These are phyloP conservation scores for Pythium dissotocum DNA, from an alignment of 352 stramenopile genomes.

Conservation along the genomic window DNA sequence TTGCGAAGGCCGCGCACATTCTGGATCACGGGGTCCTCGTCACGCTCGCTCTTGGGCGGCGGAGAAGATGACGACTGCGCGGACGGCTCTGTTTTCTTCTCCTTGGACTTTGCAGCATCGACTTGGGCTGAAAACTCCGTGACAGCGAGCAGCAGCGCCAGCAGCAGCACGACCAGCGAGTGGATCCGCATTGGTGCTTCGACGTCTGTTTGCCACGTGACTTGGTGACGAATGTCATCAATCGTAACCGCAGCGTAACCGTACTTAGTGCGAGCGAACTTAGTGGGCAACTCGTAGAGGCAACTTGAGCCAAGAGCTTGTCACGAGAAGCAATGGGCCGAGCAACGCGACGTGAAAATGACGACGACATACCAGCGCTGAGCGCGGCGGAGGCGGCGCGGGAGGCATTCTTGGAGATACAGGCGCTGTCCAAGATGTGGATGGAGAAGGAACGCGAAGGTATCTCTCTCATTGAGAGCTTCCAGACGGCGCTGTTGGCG, in stretches of 20 bases:
- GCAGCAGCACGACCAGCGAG: conserved; percentile 33
- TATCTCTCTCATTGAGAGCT: conserved; percentile 63
- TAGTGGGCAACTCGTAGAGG: conserved; percentile 13
- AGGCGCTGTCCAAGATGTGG: conserved; percentile 49
- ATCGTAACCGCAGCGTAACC: background rate
- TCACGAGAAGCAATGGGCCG: conserved; percentile 36
- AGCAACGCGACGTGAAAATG: conserved; percentile 15
- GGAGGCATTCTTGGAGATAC: conserved; percentile 42
- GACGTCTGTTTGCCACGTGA: conserved; percentile 1
- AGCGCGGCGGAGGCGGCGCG: conserved; percentile 10
- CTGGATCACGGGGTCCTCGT: conserved; percentile 67
- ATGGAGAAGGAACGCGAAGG: conserved; percentile 64
- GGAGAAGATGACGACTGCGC: conserved; percentile 20
- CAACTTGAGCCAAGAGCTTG: background rate
- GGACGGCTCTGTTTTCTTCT: conserved; percentile 12
- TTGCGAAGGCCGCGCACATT: conserved; percentile 73
- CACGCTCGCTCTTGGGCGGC: conserved; percentile 37
- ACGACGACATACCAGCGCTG: conserved; percentile 2
- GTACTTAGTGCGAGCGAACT: conserved; percentile 10
- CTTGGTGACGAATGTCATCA: background rate
- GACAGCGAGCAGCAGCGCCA: conserved; percentile 21
- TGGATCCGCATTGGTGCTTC: conserved; percentile 4
- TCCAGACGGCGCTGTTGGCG: conserved; percentile 63
- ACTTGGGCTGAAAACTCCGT: background rate
- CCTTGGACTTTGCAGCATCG: conserved; percentile 18